These are phyloP conservation scores for Zygotorulaspora sp. DNA, from an alignment of 805 yeast genomes.

Conservation along the genomic window DNA sequence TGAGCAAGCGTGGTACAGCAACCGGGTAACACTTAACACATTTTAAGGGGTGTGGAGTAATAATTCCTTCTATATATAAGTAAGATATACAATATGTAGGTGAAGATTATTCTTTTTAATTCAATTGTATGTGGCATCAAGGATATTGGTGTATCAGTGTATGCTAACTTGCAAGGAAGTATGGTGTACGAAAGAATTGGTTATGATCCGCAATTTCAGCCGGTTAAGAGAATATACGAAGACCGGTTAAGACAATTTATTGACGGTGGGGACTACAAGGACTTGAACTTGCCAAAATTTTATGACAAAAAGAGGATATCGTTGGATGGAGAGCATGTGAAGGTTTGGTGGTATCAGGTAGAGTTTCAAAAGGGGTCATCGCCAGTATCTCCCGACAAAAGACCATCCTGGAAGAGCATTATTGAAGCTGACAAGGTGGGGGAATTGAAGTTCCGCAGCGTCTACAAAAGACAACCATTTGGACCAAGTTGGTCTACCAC, in stretches of 20 bases:
- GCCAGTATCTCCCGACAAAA: conserved; percentile 35
- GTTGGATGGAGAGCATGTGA: conserved; percentile 43
- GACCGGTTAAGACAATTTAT: conserved; percentile 55
- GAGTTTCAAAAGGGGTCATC: conserved; percentile 49
- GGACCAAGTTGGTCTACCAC: conserved; percentile 98
- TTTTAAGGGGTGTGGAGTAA: conserved; percentile 1
- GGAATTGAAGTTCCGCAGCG: conserved; percentile 45
- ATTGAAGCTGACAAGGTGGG: conserved; percentile 25
- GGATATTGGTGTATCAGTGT: too few species aligned
- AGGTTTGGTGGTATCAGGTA: conserved; percentile 65
- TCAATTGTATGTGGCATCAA: too few species aligned
- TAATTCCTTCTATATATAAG: neutral
- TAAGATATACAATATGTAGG: neutral
- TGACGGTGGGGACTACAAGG: conserved; percentile 68
- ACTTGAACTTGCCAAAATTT: conserved; percentile 75
- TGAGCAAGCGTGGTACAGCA: neutral
- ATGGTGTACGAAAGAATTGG: conserved; percentile 28
- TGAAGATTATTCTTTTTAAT: neutral
- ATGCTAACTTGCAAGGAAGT: too few species aligned
- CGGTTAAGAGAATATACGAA: conserved; percentile 57
- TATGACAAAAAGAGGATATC: conserved; percentile 56
- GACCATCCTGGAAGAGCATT: conserved; percentile 34
- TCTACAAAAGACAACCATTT: conserved; percentile 66
- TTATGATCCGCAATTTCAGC: conserved; percentile 54
- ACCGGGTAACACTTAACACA: neutral